Percentiles rank a stretch among this genome's conserved stretches.
Conservation (phyloP, 2,329 filamentous ascomycete genomes). For the Ophiostoma quercus region DNA sequence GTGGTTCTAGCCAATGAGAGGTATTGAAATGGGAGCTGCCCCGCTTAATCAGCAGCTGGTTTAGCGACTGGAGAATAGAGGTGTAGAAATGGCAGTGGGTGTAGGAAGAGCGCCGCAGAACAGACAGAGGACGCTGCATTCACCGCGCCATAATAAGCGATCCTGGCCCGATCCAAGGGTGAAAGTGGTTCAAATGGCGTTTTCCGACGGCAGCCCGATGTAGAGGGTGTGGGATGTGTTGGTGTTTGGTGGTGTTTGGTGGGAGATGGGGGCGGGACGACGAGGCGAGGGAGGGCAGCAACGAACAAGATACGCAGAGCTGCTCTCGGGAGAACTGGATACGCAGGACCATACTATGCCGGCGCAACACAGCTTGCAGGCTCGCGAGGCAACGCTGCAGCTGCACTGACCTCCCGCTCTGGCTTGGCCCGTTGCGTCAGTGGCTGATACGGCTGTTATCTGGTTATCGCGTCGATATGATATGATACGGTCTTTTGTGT, state of each 20-base stretch:
- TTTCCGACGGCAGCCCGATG: conserved; percentile 23
- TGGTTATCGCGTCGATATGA: background rate
- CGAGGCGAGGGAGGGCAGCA: too few relatives aligned
- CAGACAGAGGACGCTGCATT: background rate
- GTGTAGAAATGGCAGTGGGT: background rate
- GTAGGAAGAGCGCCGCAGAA: background rate
- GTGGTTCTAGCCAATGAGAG: background rate
- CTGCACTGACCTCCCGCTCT: background rate
- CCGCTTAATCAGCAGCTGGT: conserved; percentile 1
- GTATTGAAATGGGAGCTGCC: conserved; percentile 9
- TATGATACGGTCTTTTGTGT: background rate
- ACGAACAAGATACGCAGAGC: too few relatives aligned
- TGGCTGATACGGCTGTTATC: conserved; percentile 5
- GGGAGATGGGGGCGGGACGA: too few relatives aligned
- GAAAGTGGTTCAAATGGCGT: conserved; percentile 23
- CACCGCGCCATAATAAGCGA: conserved; percentile 20
- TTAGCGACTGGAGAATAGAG: background rate
- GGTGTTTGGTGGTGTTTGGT: too few relatives aligned
- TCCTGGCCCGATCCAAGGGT: conserved; percentile 21
- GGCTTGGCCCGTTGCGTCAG: background rate
- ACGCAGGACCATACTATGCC: too few relatives aligned
- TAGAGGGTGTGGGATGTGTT: background rate
- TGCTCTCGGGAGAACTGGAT: too few relatives aligned
- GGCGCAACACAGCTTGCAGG: background rate
- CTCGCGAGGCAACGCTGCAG: background rate